A percentile compares a stretch with the other conserved stretches of the same genome.
phyloP scores from a whole-genome alignment of 352 stramenopile genomes.

The Lagenidium giganteum region DNA sequence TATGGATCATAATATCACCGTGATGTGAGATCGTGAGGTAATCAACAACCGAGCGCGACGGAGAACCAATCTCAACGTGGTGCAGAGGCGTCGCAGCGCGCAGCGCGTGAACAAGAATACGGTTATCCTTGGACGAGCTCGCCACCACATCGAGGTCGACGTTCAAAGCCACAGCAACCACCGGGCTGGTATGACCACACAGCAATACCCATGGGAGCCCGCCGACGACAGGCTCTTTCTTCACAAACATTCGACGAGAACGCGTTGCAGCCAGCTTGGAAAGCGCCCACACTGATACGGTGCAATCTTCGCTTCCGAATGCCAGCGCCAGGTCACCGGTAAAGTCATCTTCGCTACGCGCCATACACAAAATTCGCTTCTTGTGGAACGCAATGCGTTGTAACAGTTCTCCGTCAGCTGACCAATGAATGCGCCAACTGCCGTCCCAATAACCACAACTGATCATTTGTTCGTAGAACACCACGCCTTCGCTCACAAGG shows the following conservation, averaged over 20 bases:
- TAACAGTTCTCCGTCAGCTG: constrained; percentile 63
- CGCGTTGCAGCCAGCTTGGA: constrained; percentile 65
- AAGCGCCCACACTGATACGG: constrained; percentile 63
- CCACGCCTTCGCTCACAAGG: constrained; percentile 54
- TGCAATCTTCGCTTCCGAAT: constrained; percentile 74
- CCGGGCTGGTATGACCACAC: constrained; percentile 59
- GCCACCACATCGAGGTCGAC: constrained; percentile 67
- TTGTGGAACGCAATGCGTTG: constrained; percentile 79
- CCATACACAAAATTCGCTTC: constrained; percentile 71
- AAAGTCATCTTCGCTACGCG: constrained; percentile 68
- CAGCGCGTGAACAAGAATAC: constrained; percentile 55
- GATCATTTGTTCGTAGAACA: constrained; percentile 82
- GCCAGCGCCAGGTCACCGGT: constrained; percentile 66
- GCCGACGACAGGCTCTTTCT: constrained; percentile 65
- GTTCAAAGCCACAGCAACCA: constrained; percentile 60
- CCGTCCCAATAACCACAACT: constrained; percentile 76
- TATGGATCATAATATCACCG: constrained; percentile 53
- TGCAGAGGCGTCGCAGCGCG: constrained; percentile 54
- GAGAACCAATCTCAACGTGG: constrained; percentile 37
- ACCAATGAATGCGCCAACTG: constrained; percentile 76
- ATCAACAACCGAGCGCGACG: constrained; percentile 30
- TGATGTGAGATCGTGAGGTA: constrained; percentile 59
- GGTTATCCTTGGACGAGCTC: constrained; percentile 57
- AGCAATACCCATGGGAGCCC: constrained; percentile 62
- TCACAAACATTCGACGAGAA: constrained; percentile 62